A percentile compares a stretch with the other conserved stretches of the same genome.
Evolutionary conservation across 176 grass and related monocot genomes (phyloP).

Genomic region (Juncus effusus): DNA sequence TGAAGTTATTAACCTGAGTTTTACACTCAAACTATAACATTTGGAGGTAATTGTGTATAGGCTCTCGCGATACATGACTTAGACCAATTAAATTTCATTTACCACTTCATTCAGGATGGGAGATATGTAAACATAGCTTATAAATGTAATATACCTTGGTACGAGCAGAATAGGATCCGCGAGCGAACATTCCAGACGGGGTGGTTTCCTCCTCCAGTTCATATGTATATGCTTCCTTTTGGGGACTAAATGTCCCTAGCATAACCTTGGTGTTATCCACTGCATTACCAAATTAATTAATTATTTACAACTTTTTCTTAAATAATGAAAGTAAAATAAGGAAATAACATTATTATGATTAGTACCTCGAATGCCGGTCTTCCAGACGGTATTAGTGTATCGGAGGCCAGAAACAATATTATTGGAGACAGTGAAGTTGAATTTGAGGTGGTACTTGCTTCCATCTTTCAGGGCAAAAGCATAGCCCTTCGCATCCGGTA

Average conservation of each 20-base stretch:
- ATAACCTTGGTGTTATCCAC: conserved; percentile 85
- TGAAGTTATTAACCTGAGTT: too few relatives aligned
- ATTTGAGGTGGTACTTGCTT: conserved; percentile 76
- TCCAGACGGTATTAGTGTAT: conserved; percentile 89
- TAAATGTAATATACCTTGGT: conserved; percentile 40
- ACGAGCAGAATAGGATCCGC: conserved; percentile 76
- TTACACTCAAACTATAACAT: too few relatives aligned
- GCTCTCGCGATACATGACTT: not conserved
- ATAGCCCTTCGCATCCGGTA: conserved; percentile 53
- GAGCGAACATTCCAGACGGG: conserved; percentile 71
- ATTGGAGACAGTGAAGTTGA: conserved; percentile 67
- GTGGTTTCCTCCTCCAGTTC: conserved; percentile 84
- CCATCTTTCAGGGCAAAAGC: conserved; percentile 84
- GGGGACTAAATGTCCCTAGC: conserved; percentile 91
- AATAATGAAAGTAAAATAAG: not conserved
- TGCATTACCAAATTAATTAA: conserved; percentile 18
- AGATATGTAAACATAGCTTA: not conserved
- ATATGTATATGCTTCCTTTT: conserved; percentile 62
- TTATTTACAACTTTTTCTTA: not conserved
- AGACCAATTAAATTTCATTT: not conserved
- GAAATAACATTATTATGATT: not conserved
- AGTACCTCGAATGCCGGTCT: conserved; percentile 72
- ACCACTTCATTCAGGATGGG: not conserved
- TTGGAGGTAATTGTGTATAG: too few relatives aligned
- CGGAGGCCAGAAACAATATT: conserved; percentile 91